Evolutionary conservation across 257 asterid genomes (phyloP), one percentile per base, ranked within the genome.

Genomic region (Solanum sejunctum): DNA sequence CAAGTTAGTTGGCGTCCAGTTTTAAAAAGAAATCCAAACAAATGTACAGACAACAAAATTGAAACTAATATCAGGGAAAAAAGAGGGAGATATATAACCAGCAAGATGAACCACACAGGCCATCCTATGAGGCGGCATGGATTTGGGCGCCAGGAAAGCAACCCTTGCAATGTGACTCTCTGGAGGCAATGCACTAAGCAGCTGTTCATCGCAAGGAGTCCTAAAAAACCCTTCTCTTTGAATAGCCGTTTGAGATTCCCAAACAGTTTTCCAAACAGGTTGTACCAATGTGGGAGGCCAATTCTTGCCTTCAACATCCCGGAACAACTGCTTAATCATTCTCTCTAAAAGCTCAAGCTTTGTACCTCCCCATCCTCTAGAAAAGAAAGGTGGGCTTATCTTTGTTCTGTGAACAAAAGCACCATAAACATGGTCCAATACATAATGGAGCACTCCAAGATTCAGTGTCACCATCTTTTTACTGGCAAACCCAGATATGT

Each of bases 81-180:
- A 64, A 80, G 43, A 57, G 7, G 57, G 41, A 20, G 45, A 69
- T 79, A 36, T 1, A 81, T 51, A 89, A 96, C 99, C 99, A 82
- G 99, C 99, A 85, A 96, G 99, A 89, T 95, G 99, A 90, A 96
- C 95, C 85, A 96, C 99, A 89, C 99, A 96, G 41, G 99, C 91
- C 94, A 91, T 89, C 84, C 88, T 93, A 10, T 93, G 91, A 1
- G 97, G 90, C 13, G 91, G 89, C 54, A 84, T 90, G 57, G 8
- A 91, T 83, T 92, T 96, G 1, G 99, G 98, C 8, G 92, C 73
- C 83, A 96, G 99, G 82, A 95, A 96, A 77, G 98, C 94, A 85
- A 96, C 97, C 77, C 99, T 91, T 11, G 97, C 98, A 23, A 83
- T 92, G 85, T 90, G 98, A 86, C 97, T 83, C 91, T 96, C 99